phyloP scores from a whole-genome alignment of 768 basidiomycete genomes.

The Kwoniella heveanensis region DNA sequence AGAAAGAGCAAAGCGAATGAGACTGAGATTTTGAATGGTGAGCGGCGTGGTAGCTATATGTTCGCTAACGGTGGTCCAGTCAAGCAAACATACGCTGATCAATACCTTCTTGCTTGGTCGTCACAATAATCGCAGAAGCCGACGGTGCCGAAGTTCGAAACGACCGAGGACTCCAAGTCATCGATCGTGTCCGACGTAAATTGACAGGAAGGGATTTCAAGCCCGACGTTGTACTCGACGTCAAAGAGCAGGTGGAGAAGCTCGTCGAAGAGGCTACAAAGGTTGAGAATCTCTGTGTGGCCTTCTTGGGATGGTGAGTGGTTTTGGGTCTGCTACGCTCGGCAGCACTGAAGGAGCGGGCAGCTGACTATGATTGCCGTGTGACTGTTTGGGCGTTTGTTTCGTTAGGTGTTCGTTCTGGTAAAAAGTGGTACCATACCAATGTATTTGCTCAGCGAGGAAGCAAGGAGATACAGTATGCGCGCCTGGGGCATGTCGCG shows the following conservation, averaged over 20 bases:
- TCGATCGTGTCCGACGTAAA: constrained; percentile 92
- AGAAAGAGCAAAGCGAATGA: constrained; percentile 88
- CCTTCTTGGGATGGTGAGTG: constrained; percentile 87
- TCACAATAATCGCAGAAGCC: constrained; percentile 58
- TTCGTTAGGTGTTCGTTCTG: constrained; percentile 59
- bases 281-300: constrained; percentile 92
- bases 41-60: constrained; percentile 40
- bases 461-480: too few species aligned
- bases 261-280: constrained; percentile 91
- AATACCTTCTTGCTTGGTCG: too few species aligned
- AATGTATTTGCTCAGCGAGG: too few species aligned
- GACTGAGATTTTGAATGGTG: constrained; percentile 89
- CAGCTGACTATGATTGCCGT: not conserved
- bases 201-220: constrained; percentile 95
- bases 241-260: constrained; percentile 85
- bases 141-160: constrained; percentile 84
- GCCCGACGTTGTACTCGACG: constrained; percentile 70
- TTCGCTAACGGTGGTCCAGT: too few species aligned
- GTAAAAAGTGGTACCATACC: too few species aligned
- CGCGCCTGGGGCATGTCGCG: too few species aligned
- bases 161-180: constrained; percentile 83
- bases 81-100: too few species aligned
- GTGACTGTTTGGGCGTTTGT: too few species aligned
- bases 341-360: not conserved
- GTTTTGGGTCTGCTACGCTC: not conserved